These are phyloP conservation scores for Fistulifera pelliculosa DNA, from an alignment of 108 stramenopile genomes.

Conservation along the genomic window DNA sequence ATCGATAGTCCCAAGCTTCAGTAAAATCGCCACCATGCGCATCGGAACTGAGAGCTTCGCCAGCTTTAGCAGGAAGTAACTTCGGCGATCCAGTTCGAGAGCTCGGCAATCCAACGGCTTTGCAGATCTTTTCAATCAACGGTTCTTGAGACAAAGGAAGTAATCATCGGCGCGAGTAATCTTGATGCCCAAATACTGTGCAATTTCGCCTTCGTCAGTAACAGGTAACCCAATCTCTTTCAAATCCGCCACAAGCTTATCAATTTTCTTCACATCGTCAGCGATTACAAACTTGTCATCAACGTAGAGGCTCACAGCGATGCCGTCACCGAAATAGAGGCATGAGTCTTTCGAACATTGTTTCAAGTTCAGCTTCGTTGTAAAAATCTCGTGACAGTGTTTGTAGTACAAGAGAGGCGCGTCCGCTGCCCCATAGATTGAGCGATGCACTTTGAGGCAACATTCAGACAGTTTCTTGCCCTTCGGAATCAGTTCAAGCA, in stretches of 20 bases:
- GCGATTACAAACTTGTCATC: conserved; percentile 19
- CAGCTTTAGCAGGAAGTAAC: background rate
- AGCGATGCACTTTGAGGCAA: background rate
- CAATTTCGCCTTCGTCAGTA: conserved; percentile 15
- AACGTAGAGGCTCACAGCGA: conserved; percentile 28
- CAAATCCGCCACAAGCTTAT: background rate
- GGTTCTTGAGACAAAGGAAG: conserved; percentile 27
- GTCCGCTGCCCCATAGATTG: conserved; percentile 8
- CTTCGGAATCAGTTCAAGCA: background rate
- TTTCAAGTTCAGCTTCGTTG: conserved; percentile 7
- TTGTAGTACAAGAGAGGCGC: conserved; percentile 21
- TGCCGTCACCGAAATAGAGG: conserved; percentile 15
- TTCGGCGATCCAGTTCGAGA: too few species aligned
- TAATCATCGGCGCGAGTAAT: conserved; percentile 5
- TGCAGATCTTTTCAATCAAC: conserved; percentile 31
- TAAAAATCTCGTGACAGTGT: conserved; percentile 7
- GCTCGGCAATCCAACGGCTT: conserved; percentile 30
- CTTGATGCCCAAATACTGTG: conserved; percentile 21
- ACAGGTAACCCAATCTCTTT: conserved; percentile 2
- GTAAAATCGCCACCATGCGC: background rate
- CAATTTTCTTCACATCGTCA: background rate
- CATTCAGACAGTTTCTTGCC: background rate
- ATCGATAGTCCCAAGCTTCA: background rate
- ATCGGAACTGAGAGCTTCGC: background rate
- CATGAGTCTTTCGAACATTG: conserved; percentile 28